Evolutionary conservation across 129 eudicot species (phyloP), one percentile per base, ranked within the genome.

Genomic region (Flaveria robusta): DNA sequence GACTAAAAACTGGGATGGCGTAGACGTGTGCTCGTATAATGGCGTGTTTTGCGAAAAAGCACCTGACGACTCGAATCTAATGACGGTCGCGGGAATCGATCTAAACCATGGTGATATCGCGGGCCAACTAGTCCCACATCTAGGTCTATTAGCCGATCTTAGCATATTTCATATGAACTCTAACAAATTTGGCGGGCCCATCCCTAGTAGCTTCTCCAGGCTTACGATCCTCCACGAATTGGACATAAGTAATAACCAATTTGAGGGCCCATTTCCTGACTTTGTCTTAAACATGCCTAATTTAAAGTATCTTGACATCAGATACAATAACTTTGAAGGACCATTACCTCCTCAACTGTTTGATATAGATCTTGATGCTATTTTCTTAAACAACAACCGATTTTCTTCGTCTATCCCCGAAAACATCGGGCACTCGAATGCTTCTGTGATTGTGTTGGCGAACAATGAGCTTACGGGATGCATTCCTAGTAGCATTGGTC

Each of bases 171-270:
- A 93, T 65, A 62, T 93, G 11, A 93, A 90, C 62, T 83, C 96
- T 0, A 93, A 93, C 19, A 72, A 95, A 3, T 93, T 93, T 51
- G 88, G 91, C 26, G 98, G 98, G 5, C 22, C 50, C 9, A 59
- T 93, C 55, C 98, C 98, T 0, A 24, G 69, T 12, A 85, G 79
- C 24, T 66, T 90, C 18, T 71, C 74, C 4, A 82, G 68, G 34
- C 82, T 90, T 39, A 63, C 56, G 31, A 81, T 77, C 70, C 52
- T 93, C 22, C 72, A 71, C 56, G 98, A 93, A 58, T 71, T 93
- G 1, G 98, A 93, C 77, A 76, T 93, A 1, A 90, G 98, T 81
- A 93, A 90, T 72, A 93, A 93, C 77, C 73, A 85, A 4, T 88
- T 93, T 49, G 85, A 77, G 3, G 98, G 96, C 12, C 79, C 82